Base-by-base conservation (phyloP, 257 asterid genomes). In the Nicotiana tabacum region DNA sequence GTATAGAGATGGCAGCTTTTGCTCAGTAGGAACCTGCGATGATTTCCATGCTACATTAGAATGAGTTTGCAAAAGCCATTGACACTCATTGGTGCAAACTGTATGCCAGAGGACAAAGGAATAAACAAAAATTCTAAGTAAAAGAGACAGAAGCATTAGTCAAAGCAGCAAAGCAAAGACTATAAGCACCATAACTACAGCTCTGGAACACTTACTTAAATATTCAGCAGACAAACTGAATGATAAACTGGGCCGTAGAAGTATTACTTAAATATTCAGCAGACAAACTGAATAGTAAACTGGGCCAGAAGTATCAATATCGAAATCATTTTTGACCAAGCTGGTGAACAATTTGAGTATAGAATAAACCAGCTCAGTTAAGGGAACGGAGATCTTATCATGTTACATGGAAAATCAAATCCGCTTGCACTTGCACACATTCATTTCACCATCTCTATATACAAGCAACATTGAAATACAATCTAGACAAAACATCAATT, bases 1-100 rank as follows among this genome's bases (percentile, higher is more conserved):
- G 66, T 83, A 83, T 17, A 83, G 70, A 46, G 85, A 83, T 65
- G 85, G 85, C 48, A 83, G 58, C 51, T 83, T 83, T 77, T 83
- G 85, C 64, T 83, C 85, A 33, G 56, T 77, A n/a, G 85, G 78
- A 64, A 83, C 85, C 85, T 83, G 83, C 24, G 2, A 74, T 43
- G 61, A 65, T 77, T 83, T 62, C 77, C 79, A 57, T 66, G 29
- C 66, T 58, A 12, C 0, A 55, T 56, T 65, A 77, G 33, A 77
- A 64, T 6, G 32, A n/a, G 82, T 15, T 27, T 18, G 64, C 33
- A 13, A 48, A 21, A 27, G 56, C 64, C 43, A 27, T 29, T 13
- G 80, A 15, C 27, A 15, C 29, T 27, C 24, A 48, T 16, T 48
- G 43, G 29, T 74, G 15, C 24, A 15, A 27, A 74, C 15, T 27